Evolutionary conservation across 2,329 filamentous ascomycete genomes (phyloP), one percentile per base, ranked within the genome.

Genomic region (Arthrobotrys entomopaga): DNA sequence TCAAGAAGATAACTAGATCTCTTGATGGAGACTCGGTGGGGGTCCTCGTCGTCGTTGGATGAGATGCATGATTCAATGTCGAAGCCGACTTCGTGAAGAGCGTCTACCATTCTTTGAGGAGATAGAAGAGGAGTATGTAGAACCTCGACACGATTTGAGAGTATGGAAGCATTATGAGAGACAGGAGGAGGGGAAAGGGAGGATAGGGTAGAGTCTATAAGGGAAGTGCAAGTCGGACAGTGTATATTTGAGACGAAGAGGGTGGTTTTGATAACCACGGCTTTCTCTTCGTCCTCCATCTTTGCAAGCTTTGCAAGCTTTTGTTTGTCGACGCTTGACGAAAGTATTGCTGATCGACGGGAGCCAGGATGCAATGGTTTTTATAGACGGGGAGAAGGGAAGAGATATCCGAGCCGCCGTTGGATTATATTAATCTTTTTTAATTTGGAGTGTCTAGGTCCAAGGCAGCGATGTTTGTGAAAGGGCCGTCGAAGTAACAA

Each of bases 161-260:
- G 86, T 74, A 92, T 86, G 76, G 90, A 91, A 72, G 89, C 86
- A 76, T 88, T 89, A 29, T 91, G 86, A 82, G 86, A 88, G 64
- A 80, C 77, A 79, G 83, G 82, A 83, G 82, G 79, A 80, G 86
- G 82, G 79, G 84, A 70, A 80, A 86, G 80, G 5, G 78, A 77
- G 40, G 78, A 83, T 70, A 92, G 82, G 71, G 86, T 84, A 63
- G 85, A 82, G 78, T 87, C 84, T 79, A 93, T 91, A 77, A 85
- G 84, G 40, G 86, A 85, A 57, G 91, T 87, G 80, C 90, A 93
- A 73, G 89, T 90, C 13, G 90, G 88, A 82, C 90, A 92, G 81
- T 93, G 90, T n/a, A 93, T 84, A 80, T 93, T 92, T 75, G 85
- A 87, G 77, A 93, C 83, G 75, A 92, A 84, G 79, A 90, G 87